phyloP scores from a whole-genome alignment of 2,329 filamentous ascomycete genomes.

The Neofusicoccum cordaticola region DNA sequence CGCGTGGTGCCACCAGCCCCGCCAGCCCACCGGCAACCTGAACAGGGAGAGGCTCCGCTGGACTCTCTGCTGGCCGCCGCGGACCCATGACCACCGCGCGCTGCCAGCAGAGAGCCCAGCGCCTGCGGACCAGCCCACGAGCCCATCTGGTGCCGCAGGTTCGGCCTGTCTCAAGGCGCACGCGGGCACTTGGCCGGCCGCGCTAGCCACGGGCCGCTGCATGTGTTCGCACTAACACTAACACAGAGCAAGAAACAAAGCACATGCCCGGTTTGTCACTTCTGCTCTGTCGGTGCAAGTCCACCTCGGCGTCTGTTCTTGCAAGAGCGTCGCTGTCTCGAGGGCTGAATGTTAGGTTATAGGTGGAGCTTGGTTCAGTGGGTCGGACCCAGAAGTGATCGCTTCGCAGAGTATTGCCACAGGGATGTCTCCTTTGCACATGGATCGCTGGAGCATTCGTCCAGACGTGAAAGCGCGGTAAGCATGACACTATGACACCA shows the following conservation, averaged over 20 bases:
- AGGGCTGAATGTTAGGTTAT: no score
- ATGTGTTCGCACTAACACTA: not conserved
- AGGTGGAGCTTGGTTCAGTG: no score
- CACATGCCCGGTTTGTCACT: not conserved
- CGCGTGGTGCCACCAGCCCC: not conserved
- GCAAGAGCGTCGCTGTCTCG: no score
- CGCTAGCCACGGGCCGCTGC: slow-evolving; percentile 2
- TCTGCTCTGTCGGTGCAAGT: no score
- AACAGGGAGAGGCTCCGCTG: not conserved
- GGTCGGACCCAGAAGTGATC: no score
- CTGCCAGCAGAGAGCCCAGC: not conserved
- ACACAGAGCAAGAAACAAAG: not conserved
- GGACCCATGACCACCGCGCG: not conserved
- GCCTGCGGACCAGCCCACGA: not conserved
- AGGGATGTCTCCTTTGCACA: no score
- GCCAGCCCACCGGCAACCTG: not conserved
- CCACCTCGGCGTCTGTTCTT: no score
- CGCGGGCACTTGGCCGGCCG: not conserved
- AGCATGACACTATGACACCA: no score
- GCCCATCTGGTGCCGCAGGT: not conserved
- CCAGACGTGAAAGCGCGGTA: no score
- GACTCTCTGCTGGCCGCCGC: no score
- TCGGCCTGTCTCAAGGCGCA: not conserved
- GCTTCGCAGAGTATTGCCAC: no score
- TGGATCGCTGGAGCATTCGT: no score